A percentile compares a stretch with the other conserved stretches of the same genome.
These are phyloP conservation scores for Colletotrichum euphorbiae DNA, from an alignment of 2,329 filamentous ascomycete species.

Conservation along the genomic window DNA sequence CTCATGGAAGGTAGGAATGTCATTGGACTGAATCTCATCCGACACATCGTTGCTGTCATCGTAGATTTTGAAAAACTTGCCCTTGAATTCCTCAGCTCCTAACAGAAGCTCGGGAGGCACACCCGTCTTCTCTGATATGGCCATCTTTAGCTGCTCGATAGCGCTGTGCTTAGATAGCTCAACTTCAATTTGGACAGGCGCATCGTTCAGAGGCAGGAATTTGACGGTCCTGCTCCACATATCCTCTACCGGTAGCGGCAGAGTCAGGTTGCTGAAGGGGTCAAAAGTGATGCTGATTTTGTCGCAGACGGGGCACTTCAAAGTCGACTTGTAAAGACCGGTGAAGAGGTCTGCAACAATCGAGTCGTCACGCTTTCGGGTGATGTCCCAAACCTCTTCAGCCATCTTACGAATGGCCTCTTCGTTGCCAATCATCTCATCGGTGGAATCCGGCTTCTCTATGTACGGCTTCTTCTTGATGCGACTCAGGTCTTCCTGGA, in stretches of 20 bases:
- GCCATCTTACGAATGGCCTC: constrained; percentile 86
- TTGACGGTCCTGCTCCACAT: constrained; percentile 81
- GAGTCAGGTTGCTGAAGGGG: constrained; percentile 92
- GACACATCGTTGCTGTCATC: constrained; percentile 75
- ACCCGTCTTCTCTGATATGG: constrained; percentile 74
- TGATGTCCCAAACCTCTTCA: constrained; percentile 89
- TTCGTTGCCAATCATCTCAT: constrained; percentile 90
- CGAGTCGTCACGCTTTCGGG: constrained; percentile 91
- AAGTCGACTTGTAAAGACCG: constrained; percentile 97
- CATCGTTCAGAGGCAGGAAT: constrained; percentile 81
- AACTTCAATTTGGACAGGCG: constrained; percentile 77
- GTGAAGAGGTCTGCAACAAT: constrained; percentile 96
- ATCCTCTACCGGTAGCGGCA: constrained; percentile 89
- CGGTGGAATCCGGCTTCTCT: constrained; percentile 96
- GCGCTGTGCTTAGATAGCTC: constrained; percentile 83
- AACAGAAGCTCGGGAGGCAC: constrained; percentile 76
- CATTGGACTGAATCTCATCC: constrained; percentile 76
- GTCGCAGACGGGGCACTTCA: constrained; percentile 89
- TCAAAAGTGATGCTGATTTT: constrained; percentile 99
- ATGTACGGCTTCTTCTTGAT: constrained; percentile 97
- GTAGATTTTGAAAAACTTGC: constrained; percentile 89
- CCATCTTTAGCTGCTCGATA: constrained; percentile 76
- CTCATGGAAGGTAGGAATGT: constrained; percentile 79
- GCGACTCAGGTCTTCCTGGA: constrained; percentile 95
- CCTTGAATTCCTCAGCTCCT: constrained; percentile 83